Percentiles rank a stretch among this genome's conserved stretches.
phyloP scores from a whole-genome alignment of 495 filamentous ascomycete genomes.

The Aspergillus coremiiformis region DNA sequence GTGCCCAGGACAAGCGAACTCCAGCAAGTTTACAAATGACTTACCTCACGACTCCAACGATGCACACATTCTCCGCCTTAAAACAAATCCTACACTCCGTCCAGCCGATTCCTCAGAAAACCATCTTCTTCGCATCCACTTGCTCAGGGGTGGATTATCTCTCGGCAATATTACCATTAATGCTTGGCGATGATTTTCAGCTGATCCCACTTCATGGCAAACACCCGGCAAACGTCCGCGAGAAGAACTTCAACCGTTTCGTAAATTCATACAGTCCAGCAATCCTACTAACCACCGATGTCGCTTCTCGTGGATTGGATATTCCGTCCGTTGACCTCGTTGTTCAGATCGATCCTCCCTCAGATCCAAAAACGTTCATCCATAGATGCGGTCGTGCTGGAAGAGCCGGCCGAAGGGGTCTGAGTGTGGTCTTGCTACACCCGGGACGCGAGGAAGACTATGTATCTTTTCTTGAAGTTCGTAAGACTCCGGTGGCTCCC shows the following conservation, averaged over 20 bases:
- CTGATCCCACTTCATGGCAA: conserved; percentile 86
- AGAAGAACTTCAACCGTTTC: conserved; percentile 77
- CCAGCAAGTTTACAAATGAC: conserved; percentile 89
- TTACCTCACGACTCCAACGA: conserved; percentile 67
- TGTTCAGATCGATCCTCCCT: conserved; percentile 84
- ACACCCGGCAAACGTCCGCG: conserved; percentile 66
- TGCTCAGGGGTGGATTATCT: conserved; percentile 96
- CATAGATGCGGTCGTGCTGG: conserved; percentile 92
- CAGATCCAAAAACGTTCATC: conserved; percentile 89
- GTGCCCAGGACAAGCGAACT: conserved; percentile 76
- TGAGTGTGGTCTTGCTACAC: conserved; percentile 78
- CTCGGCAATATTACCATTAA: conserved; percentile 64
- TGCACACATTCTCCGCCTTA: conserved; percentile 68
- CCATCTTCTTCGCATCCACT: conserved; percentile 91
- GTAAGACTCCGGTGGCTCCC: conserved; percentile 75
- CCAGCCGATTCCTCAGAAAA: conserved; percentile 64
- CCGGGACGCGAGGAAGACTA: conserved; percentile 85
- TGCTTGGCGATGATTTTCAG: conserved; percentile 49
- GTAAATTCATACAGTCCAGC: conserved; percentile 56
- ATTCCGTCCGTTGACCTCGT: conserved; percentile 94
- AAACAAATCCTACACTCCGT: conserved; percentile 61
- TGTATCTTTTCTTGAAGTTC: conserved; percentile 74
- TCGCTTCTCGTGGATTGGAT: conserved; percentile 81
- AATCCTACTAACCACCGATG: conserved; percentile 81
- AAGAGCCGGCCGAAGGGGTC: conserved; percentile 75